Evolutionary conservation across 2,329 filamentous ascomycete species (phyloP), one percentile per base, ranked within the genome.

Genomic region (Exophiala spinifera): DNA sequence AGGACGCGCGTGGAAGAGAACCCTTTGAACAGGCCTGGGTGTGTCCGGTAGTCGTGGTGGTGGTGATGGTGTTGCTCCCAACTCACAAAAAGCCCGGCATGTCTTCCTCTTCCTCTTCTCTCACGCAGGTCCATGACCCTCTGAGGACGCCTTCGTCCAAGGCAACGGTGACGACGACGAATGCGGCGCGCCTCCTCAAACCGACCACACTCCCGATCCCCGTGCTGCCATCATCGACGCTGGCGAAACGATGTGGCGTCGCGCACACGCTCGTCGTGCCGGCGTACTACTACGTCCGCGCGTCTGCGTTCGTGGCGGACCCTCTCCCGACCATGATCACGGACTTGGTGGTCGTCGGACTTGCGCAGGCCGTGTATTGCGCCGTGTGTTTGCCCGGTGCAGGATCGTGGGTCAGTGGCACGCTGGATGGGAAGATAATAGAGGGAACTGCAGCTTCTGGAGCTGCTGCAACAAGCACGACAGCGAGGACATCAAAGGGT

Each of bases 251-350:
- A 19, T 80, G 87, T 66, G 82, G 85, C 11, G 79, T 89, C 65
- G 70, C 83, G 17, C 88, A 95, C 62, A 86, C 88, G 0, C 70
- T 79, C 21, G 71, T 90, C 10, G 76, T 95, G 25, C 77, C 89
- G 25, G 79, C 78, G 8, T 71, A 87, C 33, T 85, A 87, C 66
- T 77, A 79, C 43, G 66, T 81, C 59, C 80, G 80, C 36, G 92
- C 95, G 70, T 68, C 74, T 33, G 73, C 78, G 15, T 76, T 95
- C 21, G 87, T 95, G 23, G 75, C 78, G 14, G 81, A 91, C 61
- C 89, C 91, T 0, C 79, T 86, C 2, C 71, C 78, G 14, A 80
- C 85, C 5, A 78, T 95, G 34, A 70, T 80, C 13, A 77, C 68
- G 25, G 76, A 84, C 1, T 73, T 92, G 2, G 78, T 85, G 0